Evolutionary conservation across 2,329 filamentous ascomycete genomes (phyloP), one percentile per base, ranked within the genome.

Genomic region (Hymenoscyphus fraxineus): DNA sequence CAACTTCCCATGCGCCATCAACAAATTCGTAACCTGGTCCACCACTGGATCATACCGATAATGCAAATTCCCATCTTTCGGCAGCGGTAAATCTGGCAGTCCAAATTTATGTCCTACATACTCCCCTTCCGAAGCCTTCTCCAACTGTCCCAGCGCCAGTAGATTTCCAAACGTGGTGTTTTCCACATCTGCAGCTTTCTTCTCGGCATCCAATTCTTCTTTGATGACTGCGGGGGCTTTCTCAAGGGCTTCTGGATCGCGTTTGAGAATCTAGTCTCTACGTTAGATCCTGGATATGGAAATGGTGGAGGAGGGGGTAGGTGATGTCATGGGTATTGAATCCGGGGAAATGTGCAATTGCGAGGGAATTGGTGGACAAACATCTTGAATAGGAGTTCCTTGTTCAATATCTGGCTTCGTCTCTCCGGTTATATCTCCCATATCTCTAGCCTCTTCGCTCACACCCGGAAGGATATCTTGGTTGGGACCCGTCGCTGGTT

Each of bases 1-100:
- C 76, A 96, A 86, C 81, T 97, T 96, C 71, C 95, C 95, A 78
- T 98, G 86, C 72, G 83, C 82, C 94, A 98, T 99, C 68, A 99
- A 79, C 71, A 97, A 82, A 76, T 93, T 93, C 19, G 93, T 97
- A 72, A 98, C 83, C 80, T 97, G 95, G 69, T 89, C 82, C 58
- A 98, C 82, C 7, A 97, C 83, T 1, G 91, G 87, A 75, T 97
- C 90, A 75, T 98, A 96, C 73, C 95, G 87, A 75, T 91, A 82
- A 77, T 93, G 90, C 72, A 94, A 79, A 78, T 91, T 82, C 78
- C 35, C 82, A 55, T 67, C 80, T 64, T 84, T 82, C 10, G 88
- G 84, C 61, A 93, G 80, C 6, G 89, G 87, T 63, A 88, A 79
- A 41, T 82, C 80, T 1, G 93, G 93, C 67, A 92, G 79, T 3